Percentiles rank a stretch among this genome's conserved stretches.
These are phyloP conservation scores for Umbilicus rupestris DNA, from an alignment of 164 flowering plant species.

Conservation along the genomic window DNA sequence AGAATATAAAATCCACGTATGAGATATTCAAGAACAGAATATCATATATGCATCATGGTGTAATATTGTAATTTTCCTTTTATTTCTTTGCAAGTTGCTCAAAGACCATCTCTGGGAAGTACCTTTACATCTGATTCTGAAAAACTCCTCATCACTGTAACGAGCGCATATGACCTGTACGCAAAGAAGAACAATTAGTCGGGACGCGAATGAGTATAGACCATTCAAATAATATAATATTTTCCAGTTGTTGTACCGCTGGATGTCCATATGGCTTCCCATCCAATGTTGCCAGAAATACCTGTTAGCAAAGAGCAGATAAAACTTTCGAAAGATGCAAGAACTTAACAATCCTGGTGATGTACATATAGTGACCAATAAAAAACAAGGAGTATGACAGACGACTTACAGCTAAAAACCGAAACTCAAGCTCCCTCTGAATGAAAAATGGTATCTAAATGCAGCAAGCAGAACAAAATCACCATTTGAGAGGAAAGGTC, in stretches of 20 bases:
- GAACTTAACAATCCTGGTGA: not conserved
- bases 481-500: not conserved
- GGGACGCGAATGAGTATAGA: not conserved
- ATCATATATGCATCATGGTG: not conserved
- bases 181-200: not conserved
- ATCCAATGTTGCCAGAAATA: constrained; percentile 56
- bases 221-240: not conserved
- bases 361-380: not conserved
- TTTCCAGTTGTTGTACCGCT: constrained; percentile 39
- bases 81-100: not conserved
- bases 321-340: not conserved
- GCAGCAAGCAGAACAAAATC: constrained; percentile 2
- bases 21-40: not conserved
- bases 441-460: constrained; percentile 70
- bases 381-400: not conserved
- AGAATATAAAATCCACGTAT: not conserved
- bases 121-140: constrained; percentile 78
- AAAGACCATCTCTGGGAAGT: not conserved
- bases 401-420: constrained; percentile 73
- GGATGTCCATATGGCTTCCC: constrained; percentile 40
- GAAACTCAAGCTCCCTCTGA: constrained; percentile 84
- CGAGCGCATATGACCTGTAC: constrained; percentile 81
- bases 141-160: constrained; percentile 80
- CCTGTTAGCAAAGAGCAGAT: constrained; percentile 26
- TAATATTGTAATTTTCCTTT: not conserved